A percentile compares a stretch with the other conserved stretches of the same genome.
These are phyloP conservation scores for Chiua sp. DNA, from an alignment of 1,284 basidiomycete species.

Conservation along the genomic window DNA sequence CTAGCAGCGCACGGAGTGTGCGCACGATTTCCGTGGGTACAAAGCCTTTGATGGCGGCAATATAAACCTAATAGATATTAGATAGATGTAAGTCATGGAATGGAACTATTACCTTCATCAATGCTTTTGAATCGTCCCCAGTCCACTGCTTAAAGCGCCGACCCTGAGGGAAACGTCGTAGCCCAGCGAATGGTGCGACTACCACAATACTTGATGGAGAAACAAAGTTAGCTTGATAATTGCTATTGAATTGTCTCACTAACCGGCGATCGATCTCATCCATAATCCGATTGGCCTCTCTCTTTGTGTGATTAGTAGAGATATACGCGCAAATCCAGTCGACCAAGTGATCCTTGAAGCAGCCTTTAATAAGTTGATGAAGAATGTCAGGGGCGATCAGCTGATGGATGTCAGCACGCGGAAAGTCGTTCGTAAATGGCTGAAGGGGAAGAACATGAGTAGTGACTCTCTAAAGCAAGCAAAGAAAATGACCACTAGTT, in stretches of 20 bases:
- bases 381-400: constrained; percentile 4
- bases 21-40: neutral
- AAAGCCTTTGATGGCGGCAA: neutral
- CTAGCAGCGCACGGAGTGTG: neutral
- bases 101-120: neutral
- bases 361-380: constrained; percentile 4
- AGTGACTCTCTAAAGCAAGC: no score
- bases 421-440: constrained; percentile 13
- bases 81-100: no score
- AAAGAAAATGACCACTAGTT: neutral
- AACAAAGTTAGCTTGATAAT: constrained; percentile 1
- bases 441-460: neutral
- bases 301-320: neutral
- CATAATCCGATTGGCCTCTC: neutral
- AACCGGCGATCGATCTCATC: constrained; percentile 11
- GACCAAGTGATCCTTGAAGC: constrained; percentile 9
- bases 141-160: neutral
- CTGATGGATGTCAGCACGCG: neutral
- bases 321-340: constrained; percentile 6
- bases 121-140: neutral
- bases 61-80: neutral
- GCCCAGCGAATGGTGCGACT: neutral
- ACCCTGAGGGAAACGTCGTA: neutral
- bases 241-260: no score
- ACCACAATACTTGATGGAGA: neutral